Evolutionary conservation across 192 early-diverging fungal species (phyloP).

Genomic region (Allomyces javanicus): DNA sequence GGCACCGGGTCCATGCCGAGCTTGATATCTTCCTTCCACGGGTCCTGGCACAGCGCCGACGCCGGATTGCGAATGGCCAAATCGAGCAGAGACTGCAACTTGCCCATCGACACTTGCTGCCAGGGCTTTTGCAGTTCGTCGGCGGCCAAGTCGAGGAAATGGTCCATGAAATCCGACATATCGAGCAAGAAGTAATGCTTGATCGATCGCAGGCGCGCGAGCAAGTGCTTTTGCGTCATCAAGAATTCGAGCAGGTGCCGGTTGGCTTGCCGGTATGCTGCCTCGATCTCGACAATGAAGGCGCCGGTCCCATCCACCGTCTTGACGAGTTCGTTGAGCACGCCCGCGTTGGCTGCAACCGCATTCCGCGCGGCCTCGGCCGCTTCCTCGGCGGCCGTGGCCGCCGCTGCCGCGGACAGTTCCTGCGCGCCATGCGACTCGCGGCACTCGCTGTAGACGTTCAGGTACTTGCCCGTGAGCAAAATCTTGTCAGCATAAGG

Average conservation of each 20-base stretch:
- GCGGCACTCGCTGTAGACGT: conserved; percentile 77
- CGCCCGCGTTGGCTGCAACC: background rate
- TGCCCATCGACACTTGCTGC: conserved; percentile 40
- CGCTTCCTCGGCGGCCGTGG: background rate
- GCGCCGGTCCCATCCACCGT: background rate
- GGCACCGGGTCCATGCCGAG: conserved; percentile 41
- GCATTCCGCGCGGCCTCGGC: background rate
- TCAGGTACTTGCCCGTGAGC: conserved; percentile 82
- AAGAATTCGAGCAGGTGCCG: conserved; percentile 57
- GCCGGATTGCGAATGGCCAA: conserved; percentile 71
- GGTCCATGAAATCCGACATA: conserved; percentile 80
- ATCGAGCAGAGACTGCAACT: conserved; percentile 70
- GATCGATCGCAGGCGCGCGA: conserved; percentile 62
- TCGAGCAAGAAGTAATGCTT: conserved; percentile 87
- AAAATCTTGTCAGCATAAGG: conserved; percentile 61
- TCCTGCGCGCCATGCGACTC: conserved; percentile 6
- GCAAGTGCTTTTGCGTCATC: conserved; percentile 53
- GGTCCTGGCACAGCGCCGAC: conserved; percentile 53
- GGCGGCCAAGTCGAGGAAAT: conserved; percentile 78
- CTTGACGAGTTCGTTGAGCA: background rate
- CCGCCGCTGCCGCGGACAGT: background rate
- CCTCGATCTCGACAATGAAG: conserved; percentile 56
- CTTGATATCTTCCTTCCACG: conserved; percentile 70
- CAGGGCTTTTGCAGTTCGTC: conserved; percentile 53
- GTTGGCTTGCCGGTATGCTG: conserved; percentile 78